These are phyloP conservation scores for Euphorbia schlechtendalii DNA, from an alignment of 441 rosid genomes.

Conservation along the genomic window DNA sequence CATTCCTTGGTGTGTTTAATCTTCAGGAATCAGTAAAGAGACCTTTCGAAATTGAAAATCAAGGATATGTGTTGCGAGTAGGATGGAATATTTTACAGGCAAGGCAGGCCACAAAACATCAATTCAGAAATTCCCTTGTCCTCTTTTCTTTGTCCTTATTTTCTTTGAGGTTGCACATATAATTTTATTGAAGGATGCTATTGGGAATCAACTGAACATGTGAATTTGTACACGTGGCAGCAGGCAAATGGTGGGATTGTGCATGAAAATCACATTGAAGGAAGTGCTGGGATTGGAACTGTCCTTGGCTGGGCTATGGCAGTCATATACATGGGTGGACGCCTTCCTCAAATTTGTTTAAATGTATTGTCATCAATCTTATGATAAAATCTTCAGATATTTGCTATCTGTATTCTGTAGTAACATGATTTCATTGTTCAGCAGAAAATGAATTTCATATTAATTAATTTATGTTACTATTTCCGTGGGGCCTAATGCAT, in stretches of 20 bases:
- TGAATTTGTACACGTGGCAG: slow-evolving; percentile 13
- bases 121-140: neutral
- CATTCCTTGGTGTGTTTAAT: slow-evolving; percentile 47
- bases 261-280: slow-evolving; percentile 30
- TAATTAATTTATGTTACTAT: neutral
- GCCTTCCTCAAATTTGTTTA: slow-evolving; percentile 81
- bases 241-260: slow-evolving; percentile 38
- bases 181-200: too few species aligned
- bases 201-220: neutral
- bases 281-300: slow-evolving; percentile 38
- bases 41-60: slow-evolving; percentile 30
- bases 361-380: slow-evolving; percentile 46
- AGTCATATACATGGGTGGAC: slow-evolving; percentile 80
- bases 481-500: too few species aligned
- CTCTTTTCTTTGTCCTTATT: neutral
- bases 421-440: neutral
- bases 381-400: neutral
- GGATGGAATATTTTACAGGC: slow-evolving; percentile 73
- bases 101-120: neutral
- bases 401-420: neutral
- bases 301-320: slow-evolving; percentile 89
- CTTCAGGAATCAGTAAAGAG: slow-evolving; percentile 27
- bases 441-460: neutral
- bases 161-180: too few species aligned
- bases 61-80: slow-evolving; percentile 38